A percentile compares a stretch with the other conserved stretches of the same genome.
These are phyloP conservation scores for Penicillium turbatum DNA, from an alignment of 495 filamentous ascomycete genomes.

Conservation along the genomic window DNA sequence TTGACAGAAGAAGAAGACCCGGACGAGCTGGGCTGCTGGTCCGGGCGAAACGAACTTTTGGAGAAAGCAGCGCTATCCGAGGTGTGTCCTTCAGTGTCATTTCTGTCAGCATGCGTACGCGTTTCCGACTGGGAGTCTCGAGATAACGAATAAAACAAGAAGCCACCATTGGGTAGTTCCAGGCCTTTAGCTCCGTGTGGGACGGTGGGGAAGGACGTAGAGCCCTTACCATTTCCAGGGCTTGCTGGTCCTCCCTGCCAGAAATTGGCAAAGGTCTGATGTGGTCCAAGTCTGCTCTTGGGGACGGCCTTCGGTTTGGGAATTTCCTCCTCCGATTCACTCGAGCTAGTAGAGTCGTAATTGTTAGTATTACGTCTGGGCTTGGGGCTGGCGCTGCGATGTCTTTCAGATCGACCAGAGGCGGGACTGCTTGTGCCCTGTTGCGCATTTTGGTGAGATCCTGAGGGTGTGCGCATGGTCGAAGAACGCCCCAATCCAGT, in stretches of 20 bases:
- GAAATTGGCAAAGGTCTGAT: slow-evolving; percentile 36
- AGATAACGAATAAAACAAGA: neutral
- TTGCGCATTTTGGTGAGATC: slow-evolving; percentile 27
- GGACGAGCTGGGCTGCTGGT: slow-evolving; percentile 10
- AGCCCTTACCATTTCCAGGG: slow-evolving; percentile 32
- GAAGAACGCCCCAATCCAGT: slow-evolving; percentile 42
- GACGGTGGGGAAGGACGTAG: neutral
- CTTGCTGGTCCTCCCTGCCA: slow-evolving; percentile 20
- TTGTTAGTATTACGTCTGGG: slow-evolving; percentile 24
- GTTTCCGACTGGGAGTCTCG: slow-evolving; percentile 7
- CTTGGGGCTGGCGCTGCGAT: slow-evolving; percentile 42
- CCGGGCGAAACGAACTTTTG: slow-evolving; percentile 18
- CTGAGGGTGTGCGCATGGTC: slow-evolving; percentile 43
- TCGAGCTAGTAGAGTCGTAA: slow-evolving; percentile 37
- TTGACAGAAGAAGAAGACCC: slow-evolving; percentile 14
- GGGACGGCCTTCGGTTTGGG: slow-evolving; percentile 43
- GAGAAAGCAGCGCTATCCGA: slow-evolving; percentile 36
- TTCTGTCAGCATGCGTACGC: slow-evolving; percentile 26
- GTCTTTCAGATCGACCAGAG: slow-evolving; percentile 24
- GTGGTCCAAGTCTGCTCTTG: slow-evolving; percentile 37
- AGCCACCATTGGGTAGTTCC: neutral
- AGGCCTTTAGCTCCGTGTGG: neutral
- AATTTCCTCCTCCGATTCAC: slow-evolving; percentile 29
- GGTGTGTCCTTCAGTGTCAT: slow-evolving; percentile 33
- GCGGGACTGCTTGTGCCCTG: slow-evolving; percentile 35